Conservation (phyloP, 768 basidiomycete species). For the Kwoniella botswanensis region DNA sequence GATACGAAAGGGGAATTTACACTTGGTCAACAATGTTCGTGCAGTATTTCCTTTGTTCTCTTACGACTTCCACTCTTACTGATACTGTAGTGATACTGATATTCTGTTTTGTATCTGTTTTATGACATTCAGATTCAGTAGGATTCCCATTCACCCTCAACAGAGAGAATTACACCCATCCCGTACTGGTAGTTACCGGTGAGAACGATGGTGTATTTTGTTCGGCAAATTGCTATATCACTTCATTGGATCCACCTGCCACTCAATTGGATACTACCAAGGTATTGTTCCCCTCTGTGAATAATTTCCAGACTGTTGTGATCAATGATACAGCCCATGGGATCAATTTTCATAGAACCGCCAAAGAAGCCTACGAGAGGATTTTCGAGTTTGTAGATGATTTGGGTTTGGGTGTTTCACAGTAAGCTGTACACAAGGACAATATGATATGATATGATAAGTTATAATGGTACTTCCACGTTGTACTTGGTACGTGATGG, state of each 20-base stretch:
- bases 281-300: slow-evolving; percentile 31
- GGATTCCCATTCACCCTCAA: slow-evolving; percentile 6
- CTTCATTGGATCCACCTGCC: slow-evolving; percentile 21
- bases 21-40: slow-evolving; percentile 29
- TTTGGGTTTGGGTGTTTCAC: not conserved
- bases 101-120: not conserved
- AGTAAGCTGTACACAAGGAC: not conserved
- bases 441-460: not conserved
- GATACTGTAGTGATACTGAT: too few species aligned
- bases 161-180: slow-evolving; percentile 31
- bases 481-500: too few species aligned
- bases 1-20: slow-evolving; percentile 44
- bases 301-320: slow-evolving; percentile 35
- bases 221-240: slow-evolving; percentile 37
- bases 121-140: slow-evolving; percentile 22
- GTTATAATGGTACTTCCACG: too few species aligned
- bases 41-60: not conserved
- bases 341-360: slow-evolving; percentile 46
- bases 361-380: slow-evolving; percentile 38
- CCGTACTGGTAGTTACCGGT: slow-evolving; percentile 42
- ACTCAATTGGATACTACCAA: slow-evolving; percentile 44
- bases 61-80: too few species aligned
- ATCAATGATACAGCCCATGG: slow-evolving; percentile 43
- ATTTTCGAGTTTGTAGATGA: slow-evolving; percentile 31
- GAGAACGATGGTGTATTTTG: slow-evolving; percentile 41